phyloP scores from a whole-genome alignment of 371 early-diverging fungal species.

The Rhizopus sp. region DNA sequence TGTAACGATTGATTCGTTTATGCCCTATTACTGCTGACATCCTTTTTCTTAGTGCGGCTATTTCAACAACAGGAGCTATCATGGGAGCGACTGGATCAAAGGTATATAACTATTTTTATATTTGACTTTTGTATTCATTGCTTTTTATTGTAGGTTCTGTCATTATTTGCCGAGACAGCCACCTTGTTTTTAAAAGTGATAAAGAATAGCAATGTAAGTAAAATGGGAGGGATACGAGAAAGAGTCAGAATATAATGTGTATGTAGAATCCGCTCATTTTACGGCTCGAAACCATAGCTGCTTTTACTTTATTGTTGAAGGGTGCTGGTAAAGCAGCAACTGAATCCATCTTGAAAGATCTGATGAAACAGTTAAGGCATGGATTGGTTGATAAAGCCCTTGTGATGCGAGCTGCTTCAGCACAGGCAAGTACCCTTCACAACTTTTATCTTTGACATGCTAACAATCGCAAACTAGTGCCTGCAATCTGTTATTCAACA shows the following conservation, averaged over 20 bases:
- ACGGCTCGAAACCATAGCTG: constrained; percentile 70
- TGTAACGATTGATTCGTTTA: constrained; percentile 32
- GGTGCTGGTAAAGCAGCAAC: constrained; percentile 81
- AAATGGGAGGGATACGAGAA: not conserved
- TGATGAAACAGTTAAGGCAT: constrained; percentile 66
- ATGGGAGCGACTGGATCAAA: constrained; percentile 71
- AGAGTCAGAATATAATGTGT: not conserved
- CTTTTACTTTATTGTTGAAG: constrained; percentile 66
- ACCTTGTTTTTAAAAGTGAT: constrained; percentile 63
- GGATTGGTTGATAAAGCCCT: constrained; percentile 78
- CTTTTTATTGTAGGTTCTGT: constrained; percentile 55
- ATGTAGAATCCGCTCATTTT: constrained; percentile 61
- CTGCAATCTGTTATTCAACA: constrained; percentile 53
- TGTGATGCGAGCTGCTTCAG: constrained; percentile 69
- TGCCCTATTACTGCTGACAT: not conserved
- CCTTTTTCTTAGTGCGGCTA: constrained; percentile 65
- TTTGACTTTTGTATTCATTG: not conserved
- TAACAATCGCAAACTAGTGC: constrained; percentile 34
- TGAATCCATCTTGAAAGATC: constrained; percentile 75
- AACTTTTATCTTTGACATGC: not conserved
- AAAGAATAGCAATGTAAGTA: constrained; percentile 68
- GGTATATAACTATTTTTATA: constrained; percentile 24
- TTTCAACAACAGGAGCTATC: constrained; percentile 73
- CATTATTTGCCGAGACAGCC: constrained; percentile 80
- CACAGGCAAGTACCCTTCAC: constrained; percentile 59